Conservation (phyloP, 2,329 filamentous ascomycete species). For the Ampelomyces quisqualis region DNA sequence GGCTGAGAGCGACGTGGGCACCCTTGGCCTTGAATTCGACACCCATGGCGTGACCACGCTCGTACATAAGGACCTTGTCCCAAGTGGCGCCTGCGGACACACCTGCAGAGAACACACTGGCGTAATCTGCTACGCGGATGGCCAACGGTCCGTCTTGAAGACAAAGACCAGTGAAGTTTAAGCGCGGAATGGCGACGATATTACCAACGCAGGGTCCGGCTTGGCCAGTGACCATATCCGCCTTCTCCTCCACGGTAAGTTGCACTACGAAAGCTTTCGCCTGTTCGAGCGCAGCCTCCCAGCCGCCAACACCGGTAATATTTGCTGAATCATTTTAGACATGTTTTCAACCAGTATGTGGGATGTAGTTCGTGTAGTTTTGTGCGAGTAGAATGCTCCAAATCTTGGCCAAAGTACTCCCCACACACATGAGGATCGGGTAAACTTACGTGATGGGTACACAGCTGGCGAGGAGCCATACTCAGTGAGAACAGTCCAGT, state of each 20-base stretch:
- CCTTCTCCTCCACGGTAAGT: slow-evolving; percentile 37
- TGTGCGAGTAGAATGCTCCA: too few relatives aligned
- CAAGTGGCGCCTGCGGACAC: slow-evolving; percentile 44
- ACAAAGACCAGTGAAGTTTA: slow-evolving; percentile 45
- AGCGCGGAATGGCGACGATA: slow-evolving; percentile 41
- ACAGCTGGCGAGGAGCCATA: slow-evolving; percentile 33
- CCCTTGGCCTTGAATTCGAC: slow-evolving; percentile 41
- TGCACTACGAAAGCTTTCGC: slow-evolving; percentile 36
- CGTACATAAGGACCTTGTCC: slow-evolving; percentile 43
- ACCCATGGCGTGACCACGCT: slow-evolving; percentile 43
- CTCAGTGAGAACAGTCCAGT: slow-evolving; percentile 33
- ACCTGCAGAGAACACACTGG: slow-evolving; percentile 45
- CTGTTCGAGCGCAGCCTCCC: slow-evolving; percentile 36
- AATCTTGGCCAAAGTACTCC: too few relatives aligned
- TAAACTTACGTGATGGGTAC: slow-evolving; percentile 31
- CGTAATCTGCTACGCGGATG: slow-evolving; percentile 38
- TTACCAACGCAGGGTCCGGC: slow-evolving; percentile 57
- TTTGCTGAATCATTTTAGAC: slow-evolving; percentile 46
- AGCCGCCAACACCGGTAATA: slow-evolving; percentile 32
- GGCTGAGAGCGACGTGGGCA: slow-evolving; percentile 50
- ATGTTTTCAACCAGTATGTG: not conserved
- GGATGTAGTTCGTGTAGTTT: too few relatives aligned
- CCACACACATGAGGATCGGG: too few relatives aligned
- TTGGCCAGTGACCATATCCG: slow-evolving; percentile 45
- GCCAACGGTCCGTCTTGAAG: slow-evolving; percentile 45